Base-by-base conservation (phyloP, 2,329 filamentous ascomycete species). In the Fusarium protoensiforme region DNA sequence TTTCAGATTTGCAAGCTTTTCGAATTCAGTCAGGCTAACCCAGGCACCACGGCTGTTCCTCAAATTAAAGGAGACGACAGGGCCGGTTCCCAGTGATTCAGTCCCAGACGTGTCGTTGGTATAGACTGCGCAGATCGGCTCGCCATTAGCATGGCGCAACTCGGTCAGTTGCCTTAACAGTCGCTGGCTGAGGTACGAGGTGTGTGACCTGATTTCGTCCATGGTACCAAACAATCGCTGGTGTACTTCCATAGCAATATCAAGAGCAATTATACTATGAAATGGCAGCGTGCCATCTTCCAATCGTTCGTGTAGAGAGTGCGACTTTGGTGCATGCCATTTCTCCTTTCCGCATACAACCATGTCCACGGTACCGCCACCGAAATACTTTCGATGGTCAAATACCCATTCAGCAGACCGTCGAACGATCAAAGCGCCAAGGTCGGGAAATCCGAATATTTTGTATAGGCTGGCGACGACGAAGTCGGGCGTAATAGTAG, bases 361-460 rank as follows among this genome's bases (percentile, higher is more conserved):
- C 88, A 96, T 93, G 77, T 98, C 95, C 1, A 98, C 96, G 1
- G 96, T 98, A 5, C 96, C 96, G 8, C 96, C 96, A 7, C 96
- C 96, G 82, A 99, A 99, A 78, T 97, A 99, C 70, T 85, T 91
- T 68, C 94, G 90, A 46, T 86, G 85, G 35, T 88, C 84, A 54
- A 98, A 91, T 4, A 92, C 79, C 41, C 87, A 81, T 8, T 89
- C 90, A 14, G 93, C 89, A 35, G 89, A 87, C 75, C 94, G 95
- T 46, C 93, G 91, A 14, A 98, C 91, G 33, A 98, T 91, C 66
- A 99, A 83, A 2, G 92, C 95, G 2, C 96, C 96, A 2, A 98
- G 85, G 79, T 98, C 94, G 0, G 96, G 96, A 73, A 98, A 98
- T 1, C 96, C 96, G 81, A 98, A 98, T n/a, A 98, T 95, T 81